Evolutionary conservation across 2,329 filamentous ascomycete species (phyloP).

Genomic region (Ilyonectria mors-panacis): DNA sequence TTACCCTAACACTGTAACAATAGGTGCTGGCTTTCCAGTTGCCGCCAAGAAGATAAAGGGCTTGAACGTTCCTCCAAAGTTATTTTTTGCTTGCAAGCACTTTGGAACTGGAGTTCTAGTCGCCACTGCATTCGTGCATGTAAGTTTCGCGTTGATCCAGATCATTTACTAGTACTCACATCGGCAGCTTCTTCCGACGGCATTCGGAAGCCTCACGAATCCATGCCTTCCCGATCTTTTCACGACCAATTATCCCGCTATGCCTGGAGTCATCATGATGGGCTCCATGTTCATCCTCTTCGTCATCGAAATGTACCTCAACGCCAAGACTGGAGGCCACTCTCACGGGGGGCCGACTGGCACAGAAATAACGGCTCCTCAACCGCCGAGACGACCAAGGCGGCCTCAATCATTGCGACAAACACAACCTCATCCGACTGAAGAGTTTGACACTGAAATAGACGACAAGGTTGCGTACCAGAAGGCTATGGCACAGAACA

Average conservation of each 20-base stretch:
- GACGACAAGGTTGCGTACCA: slow-evolving; percentile 51
- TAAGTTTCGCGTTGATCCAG: slow-evolving; percentile 51
- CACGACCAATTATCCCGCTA: slow-evolving; percentile 71
- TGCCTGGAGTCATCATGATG: slow-evolving; percentile 78
- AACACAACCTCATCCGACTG: not conserved
- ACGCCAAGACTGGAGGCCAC: slow-evolving; percentile 71
- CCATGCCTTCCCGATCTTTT: slow-evolving; percentile 73
- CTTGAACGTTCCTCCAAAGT: slow-evolving; percentile 69
- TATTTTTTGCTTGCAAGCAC: slow-evolving; percentile 75
- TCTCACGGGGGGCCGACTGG: slow-evolving; percentile 71
- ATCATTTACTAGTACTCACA: slow-evolving; percentile 5
- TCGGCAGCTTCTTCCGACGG: slow-evolving; percentile 69
- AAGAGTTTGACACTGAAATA: slow-evolving; percentile 7
- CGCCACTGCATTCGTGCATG: slow-evolving; percentile 81
- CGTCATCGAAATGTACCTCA: slow-evolving; percentile 73
- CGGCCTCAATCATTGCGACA: not conserved
- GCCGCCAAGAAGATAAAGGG: slow-evolving; percentile 69
- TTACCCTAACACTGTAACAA: slow-evolving; percentile 4
- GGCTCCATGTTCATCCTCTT: slow-evolving; percentile 73
- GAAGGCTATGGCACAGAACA: slow-evolving; percentile 57
- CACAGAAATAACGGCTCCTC: slow-evolving; percentile 11
- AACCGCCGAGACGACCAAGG: not conserved
- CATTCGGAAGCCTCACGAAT: slow-evolving; percentile 67
- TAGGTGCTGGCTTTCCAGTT: slow-evolving; percentile 67
- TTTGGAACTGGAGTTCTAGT: slow-evolving; percentile 81